These are phyloP conservation scores for Trichocomaceae sp. DNA, from an alignment of 2,329 filamentous ascomycete genomes.

Conservation along the genomic window DNA sequence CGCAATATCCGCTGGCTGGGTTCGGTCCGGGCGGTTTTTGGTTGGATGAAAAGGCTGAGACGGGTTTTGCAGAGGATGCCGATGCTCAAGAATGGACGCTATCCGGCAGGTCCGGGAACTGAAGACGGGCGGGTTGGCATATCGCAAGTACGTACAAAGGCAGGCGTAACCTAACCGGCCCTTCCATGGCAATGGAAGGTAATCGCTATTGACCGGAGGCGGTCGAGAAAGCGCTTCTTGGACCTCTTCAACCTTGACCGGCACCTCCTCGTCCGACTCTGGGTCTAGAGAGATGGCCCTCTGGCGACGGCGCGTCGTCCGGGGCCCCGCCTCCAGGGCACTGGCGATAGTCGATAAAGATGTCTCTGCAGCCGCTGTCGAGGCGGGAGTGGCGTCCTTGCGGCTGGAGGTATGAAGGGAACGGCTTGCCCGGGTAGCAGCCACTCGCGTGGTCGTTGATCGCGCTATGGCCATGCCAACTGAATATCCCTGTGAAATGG, in stretches of 20 bases:
- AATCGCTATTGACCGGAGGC: slow-evolving; percentile 74
- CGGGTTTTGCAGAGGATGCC: slow-evolving; percentile 71
- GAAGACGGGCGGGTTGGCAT: slow-evolving; percentile 76
- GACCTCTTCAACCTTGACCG: slow-evolving; percentile 51
- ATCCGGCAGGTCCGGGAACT: slow-evolving; percentile 88
- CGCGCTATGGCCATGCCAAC: slow-evolving; percentile 9
- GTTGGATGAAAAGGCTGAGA: slow-evolving; percentile 69
- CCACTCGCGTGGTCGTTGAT: slow-evolving; percentile 8
- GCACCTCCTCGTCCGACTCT: slow-evolving; percentile 49
- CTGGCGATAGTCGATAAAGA: slow-evolving; percentile 24
- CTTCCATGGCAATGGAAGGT: slow-evolving; percentile 82
- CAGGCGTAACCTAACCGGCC: slow-evolving; percentile 87
- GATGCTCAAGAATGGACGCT: slow-evolving; percentile 80
- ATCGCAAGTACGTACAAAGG: slow-evolving; percentile 82
- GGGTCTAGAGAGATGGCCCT: slow-evolving; percentile 37
- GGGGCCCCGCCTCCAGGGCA: slow-evolving; percentile 19
- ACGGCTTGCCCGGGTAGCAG: slow-evolving; percentile 7
- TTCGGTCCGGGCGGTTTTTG: slow-evolving; percentile 78
- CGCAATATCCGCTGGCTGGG: slow-evolving; percentile 57
- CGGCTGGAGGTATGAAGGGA: slow-evolving; percentile 11
- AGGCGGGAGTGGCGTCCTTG: neutral
- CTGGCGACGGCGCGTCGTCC: slow-evolving; percentile 12
- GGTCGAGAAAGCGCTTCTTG: slow-evolving; percentile 55
- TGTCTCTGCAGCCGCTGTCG: slow-evolving; percentile 12
- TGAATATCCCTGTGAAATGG: neutral